Evolutionary conservation across 1,284 basidiomycete genomes (phyloP), one percentile per base, ranked within the genome.

Genomic region (Boletellus deceptivus): DNA sequence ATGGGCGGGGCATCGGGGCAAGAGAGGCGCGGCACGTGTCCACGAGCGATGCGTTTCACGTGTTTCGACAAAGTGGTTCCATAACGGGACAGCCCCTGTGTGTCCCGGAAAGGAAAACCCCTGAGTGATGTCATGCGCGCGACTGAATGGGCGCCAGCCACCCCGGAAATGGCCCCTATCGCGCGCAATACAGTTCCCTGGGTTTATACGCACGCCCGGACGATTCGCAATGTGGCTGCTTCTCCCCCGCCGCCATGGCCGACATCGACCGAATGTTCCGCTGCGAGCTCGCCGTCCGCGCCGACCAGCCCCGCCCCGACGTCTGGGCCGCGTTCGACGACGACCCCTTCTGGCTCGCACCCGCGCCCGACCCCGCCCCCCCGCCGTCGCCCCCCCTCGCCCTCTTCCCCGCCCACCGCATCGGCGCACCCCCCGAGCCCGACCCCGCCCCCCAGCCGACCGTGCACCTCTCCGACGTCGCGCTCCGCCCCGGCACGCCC

Each of bases 181-280:
- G 25, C 25, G 8, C 8, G 7, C 25, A 25, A 25, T 25, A 25
- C 25, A 25, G 6, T 25, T 25, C 25, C 25, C 8, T 17, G 17
- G 13, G 50, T 43, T 43, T 59, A 60, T 51, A 52, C 29, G n/a
- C 25, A 16, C 35, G 6, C 31, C 35, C 42, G 48, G 3, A 8
- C 20, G 13, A 31, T 52, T 59, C 50, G 17, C 31, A 55, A 58
- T 60, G 58, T n/a, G 56, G 27, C 63, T 53, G 46, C n/a, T 22
- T 31, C 22, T 37, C 25, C 24, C 18, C 31, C 31, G 20, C 14
- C 13, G 22, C 17, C 33, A 62, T 66, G 63, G 40, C 52, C 2
- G 61, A 62, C 49, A 53, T 65, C 1, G 60, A 62, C 47, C 59
- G 56, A 35, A 65, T 62, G 62, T 58, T 62, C 5, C 44, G 46